Conservation (phyloP, 805 yeast species). For the Candida multigemmis region DNA sequence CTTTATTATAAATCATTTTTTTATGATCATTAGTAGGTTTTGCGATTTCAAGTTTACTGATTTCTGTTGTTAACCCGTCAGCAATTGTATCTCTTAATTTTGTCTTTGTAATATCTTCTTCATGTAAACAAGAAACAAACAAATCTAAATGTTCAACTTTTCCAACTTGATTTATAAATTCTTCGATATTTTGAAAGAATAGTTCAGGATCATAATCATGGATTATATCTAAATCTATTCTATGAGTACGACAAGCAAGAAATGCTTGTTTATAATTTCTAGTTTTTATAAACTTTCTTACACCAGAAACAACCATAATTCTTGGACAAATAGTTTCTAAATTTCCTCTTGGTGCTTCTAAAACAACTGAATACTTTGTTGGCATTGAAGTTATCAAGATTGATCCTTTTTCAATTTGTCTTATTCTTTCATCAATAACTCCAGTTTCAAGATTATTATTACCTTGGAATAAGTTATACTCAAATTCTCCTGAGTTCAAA, state of each 20-base stretch:
- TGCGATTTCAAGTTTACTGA: conserved; percentile 10
- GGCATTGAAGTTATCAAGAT: conserved; percentile 76
- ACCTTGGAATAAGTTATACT: conserved; percentile 23
- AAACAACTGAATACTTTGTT: conserved; percentile 67
- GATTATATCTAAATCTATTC: conserved; percentile 83
- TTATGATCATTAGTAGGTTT: conserved; percentile 8
- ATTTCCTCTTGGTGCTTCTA: conserved; percentile 96
- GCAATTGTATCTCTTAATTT: conserved; percentile 69
- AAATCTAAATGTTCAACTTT: conserved; percentile 73
- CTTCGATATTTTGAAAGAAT: conserved; percentile 55
- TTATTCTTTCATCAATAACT: conserved; percentile 65
- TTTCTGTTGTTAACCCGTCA: conserved; percentile 5
- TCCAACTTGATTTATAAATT: conserved; percentile 62
- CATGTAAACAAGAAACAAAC: conserved; percentile 76
- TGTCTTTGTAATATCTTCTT: conserved; percentile 76
- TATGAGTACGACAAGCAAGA: conserved; percentile 74
- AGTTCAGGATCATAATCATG: conserved; percentile 77
- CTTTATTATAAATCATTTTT: conserved; percentile 32
- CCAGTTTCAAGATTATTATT: conserved; percentile 12
- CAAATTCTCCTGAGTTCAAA: conserved; percentile 34
- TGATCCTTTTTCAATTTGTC: conserved; percentile 90
- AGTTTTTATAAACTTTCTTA: conserved; percentile 56
- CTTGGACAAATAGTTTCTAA: conserved; percentile 91
- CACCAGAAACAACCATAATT: conserved; percentile 80
- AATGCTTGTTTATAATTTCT: conserved; percentile 67